A percentile compares a stretch with the other conserved stretches of the same genome.
phyloP scores from a whole-genome alignment of 805 yeast genomes.

The Candida peoriensis region DNA sequence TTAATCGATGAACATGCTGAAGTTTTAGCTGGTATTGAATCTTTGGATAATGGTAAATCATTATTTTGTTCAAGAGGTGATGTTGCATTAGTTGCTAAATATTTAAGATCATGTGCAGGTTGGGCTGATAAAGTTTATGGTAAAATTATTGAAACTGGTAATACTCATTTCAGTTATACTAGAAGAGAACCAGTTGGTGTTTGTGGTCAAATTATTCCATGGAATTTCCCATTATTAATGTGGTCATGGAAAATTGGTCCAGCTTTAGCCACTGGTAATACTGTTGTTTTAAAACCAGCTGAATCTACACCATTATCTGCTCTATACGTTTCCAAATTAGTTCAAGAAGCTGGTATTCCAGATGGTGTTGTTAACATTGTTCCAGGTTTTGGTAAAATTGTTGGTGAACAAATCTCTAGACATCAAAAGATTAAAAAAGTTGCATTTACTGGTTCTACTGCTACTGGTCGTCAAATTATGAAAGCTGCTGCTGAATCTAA shows the following conservation, averaged over 20 bases:
- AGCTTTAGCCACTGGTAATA: slow-evolving; percentile 80
- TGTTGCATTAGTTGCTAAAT: slow-evolving; percentile 61
- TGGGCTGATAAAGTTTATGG: slow-evolving; percentile 71
- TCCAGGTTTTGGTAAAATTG: slow-evolving; percentile 73
- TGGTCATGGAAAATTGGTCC: slow-evolving; percentile 87
- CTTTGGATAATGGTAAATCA: slow-evolving; percentile 89
- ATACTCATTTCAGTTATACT: slow-evolving; percentile 57
- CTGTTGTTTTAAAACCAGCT: slow-evolving; percentile 80
- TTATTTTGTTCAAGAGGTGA: slow-evolving; percentile 70
- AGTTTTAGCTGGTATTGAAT: slow-evolving; percentile 73
- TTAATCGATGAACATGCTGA: slow-evolving; percentile 71
- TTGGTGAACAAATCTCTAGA: slow-evolving; percentile 65
- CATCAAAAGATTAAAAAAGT: slow-evolving; percentile 72
- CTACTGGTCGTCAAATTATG: slow-evolving; percentile 80
- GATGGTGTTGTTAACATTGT: slow-evolving; percentile 76
- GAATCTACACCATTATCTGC: slow-evolving; percentile 86
- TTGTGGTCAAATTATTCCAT: slow-evolving; percentile 84
- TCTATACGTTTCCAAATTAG: slow-evolving; percentile 56
- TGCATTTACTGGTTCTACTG: slow-evolving; percentile 88
- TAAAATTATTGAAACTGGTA: slow-evolving; percentile 53
- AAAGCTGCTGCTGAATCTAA: slow-evolving; percentile 72
- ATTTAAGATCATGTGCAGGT: slow-evolving; percentile 82
- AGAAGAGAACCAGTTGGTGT: slow-evolving; percentile 84
- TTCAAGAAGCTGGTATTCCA: slow-evolving; percentile 76
- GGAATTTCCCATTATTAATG: slow-evolving; percentile 91